Evolutionary conservation across 2,329 filamentous ascomycete species (phyloP), one percentile per base, ranked within the genome.

Genomic region (Leptographium wingfieldii): DNA sequence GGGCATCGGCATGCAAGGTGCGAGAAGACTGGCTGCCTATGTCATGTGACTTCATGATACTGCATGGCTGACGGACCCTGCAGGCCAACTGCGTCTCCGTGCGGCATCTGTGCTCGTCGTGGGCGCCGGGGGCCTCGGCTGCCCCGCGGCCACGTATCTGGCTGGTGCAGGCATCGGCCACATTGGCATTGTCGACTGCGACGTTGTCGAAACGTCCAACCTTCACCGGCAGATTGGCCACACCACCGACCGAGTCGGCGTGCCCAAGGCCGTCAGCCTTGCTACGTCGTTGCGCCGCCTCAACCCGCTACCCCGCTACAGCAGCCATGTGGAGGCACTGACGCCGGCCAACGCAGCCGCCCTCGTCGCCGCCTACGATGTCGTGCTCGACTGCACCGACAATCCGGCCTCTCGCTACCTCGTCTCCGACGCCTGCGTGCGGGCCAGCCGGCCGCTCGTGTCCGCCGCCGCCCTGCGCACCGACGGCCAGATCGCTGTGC

Each of bases 371-470:
- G 67, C 76, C 4, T 97, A 95, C 69, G 90, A 96, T 67, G 66
- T 96, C 0, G 83, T 97, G 1, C 83, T 99, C 14, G 94, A 99
- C 72, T 99, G 94, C 71, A 97, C 92, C 11, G 94, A 99, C 72
- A 91, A 92, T 65, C 92, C 94, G 0, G 87, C 89, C 1, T 89
- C 90, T 0, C 88, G 94, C 52, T 97, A 99, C 70, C 81, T 97
- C 54, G 89, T 97, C 64, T 96, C 90, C 0, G 94, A 99, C 69
- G 82, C 88, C 19, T 95, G 90, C 66, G 87, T 96, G 11, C 76
- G 96, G 4, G 77, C 92, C 0, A 74, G 79, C 2, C 94, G 90
- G 68, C 85, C 90, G 0, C 80, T 99, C 19, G 83, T 97, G 14
- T 96, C 91, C 3, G 94, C 92, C 1, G 95, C 92, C 0, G 92